Conservation (phyloP, 176 grass and related monocot species). For the Oropetium thomaeum region DNA sequence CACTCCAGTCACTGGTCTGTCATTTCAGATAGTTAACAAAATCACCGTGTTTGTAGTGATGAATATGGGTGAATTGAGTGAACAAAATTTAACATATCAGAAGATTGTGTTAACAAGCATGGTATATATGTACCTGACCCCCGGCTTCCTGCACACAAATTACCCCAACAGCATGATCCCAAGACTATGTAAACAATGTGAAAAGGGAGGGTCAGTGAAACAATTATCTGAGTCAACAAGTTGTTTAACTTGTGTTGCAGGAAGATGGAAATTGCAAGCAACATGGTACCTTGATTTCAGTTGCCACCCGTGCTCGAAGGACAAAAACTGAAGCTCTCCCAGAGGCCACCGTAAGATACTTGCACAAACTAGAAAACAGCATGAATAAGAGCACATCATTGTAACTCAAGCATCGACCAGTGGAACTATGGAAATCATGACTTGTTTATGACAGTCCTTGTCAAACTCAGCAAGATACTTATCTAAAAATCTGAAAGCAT, state of each 20-base stretch:
- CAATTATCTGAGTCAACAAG: not conserved
- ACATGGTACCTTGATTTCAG: constrained; percentile 78
- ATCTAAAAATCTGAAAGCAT: constrained; percentile 8
- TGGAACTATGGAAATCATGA: not conserved
- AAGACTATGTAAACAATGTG: constrained; percentile 43
- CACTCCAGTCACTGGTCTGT: constrained; percentile 91
- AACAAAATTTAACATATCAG: constrained; percentile 10
- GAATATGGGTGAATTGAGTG: not conserved
- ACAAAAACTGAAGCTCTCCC: constrained; percentile 82
- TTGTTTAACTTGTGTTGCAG: constrained; percentile 18
- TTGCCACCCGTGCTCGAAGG: constrained; percentile 54
- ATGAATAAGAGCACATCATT: constrained; percentile 26
- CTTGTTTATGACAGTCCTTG: constrained; percentile 1
- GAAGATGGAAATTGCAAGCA: constrained; percentile 27
- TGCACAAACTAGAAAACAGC: constrained; percentile 72
- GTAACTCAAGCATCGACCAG: constrained; percentile 3
- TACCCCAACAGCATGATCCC: constrained; percentile 91
- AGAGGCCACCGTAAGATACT: constrained; percentile 83
- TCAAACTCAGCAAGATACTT: constrained; percentile 6
- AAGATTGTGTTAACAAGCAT: not conserved
- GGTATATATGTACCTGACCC: constrained; percentile 52
- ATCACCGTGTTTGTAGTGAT: not conserved
- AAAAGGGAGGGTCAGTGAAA: constrained; percentile 20
- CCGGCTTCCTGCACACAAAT: constrained; percentile 90
- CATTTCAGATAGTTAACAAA: constrained; percentile 22